Conservation (phyloP, 202 grass and related monocot genomes). For the Bolboschoenoplectus hybrid region DNA sequence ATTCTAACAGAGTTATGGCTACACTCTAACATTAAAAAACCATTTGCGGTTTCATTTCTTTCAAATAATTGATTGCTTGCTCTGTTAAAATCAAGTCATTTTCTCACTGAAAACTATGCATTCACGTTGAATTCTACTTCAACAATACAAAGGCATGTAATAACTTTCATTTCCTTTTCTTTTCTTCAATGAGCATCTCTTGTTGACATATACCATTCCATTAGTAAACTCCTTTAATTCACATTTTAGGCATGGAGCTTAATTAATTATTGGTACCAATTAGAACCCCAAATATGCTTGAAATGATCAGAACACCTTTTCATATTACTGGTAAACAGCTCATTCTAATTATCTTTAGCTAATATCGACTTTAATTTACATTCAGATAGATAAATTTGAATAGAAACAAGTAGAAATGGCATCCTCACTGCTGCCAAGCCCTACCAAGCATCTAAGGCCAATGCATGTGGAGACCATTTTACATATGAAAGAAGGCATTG, state of each 20-base stretch:
- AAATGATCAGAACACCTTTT: not conserved
- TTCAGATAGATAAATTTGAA: not conserved
- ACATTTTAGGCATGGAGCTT: not conserved
- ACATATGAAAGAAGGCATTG: slow-evolving; percentile 93
- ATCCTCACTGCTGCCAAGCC: slow-evolving; percentile 61
- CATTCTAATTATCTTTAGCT: slow-evolving; percentile 2
- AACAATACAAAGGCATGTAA: not conserved
- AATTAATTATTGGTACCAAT: not conserved
- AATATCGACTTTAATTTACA: not conserved
- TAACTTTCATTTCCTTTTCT: not conserved
- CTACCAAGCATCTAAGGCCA: slow-evolving; percentile 53
- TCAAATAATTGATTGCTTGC: not conserved
- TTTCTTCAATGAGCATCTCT: not conserved
- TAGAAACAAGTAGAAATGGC: slow-evolving; percentile 55
- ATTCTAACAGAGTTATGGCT: not conserved
- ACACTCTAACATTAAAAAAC: not conserved
- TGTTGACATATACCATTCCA: not conserved
- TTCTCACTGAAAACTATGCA: not conserved
- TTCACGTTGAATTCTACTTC: not conserved
- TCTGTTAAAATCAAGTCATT: not conserved
- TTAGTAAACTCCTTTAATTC: not conserved
- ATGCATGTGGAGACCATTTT: slow-evolving; percentile 84
- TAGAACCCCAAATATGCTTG: not conserved
- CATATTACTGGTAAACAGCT: not conserved
- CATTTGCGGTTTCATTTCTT: not conserved